Evolutionary conservation across 2,329 filamentous ascomycete species (phyloP), one percentile per base, ranked within the genome.

Genomic region (Phialemonium atrogriseum): DNA sequence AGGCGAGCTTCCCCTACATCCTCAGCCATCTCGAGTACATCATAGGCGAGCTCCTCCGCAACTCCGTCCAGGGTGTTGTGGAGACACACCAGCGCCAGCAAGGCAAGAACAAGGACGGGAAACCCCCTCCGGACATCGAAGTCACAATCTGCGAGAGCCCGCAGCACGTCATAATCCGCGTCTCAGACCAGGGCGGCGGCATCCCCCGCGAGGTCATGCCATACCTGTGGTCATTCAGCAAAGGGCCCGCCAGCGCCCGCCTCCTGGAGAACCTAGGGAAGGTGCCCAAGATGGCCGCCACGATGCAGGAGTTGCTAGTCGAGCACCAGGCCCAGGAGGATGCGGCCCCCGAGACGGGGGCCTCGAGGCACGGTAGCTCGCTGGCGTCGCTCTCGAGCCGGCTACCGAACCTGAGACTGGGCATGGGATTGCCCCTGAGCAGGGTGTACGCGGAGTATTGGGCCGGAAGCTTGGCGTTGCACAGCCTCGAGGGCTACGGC

Each of bases 361-460:
- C 30, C 26, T 36, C 38, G 7, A 58, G 55, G 27, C 60, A 62
- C 33, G 66, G 75, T 33, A 77, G 71, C 42, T 94, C 87, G 1
- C 66, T 98, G 16, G 77, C 82, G 9, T 80, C 83, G 2, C 66
- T 98, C 24, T 85, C 85, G 2, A 83, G 79, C 36, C 72, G 91
- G 21, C 85, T 87, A 12, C 89, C 91, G 0, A 82, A 94, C 51
- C 63, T 96, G 39, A 75, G 86, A 9, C 68, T 98, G 2, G 91
- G 91, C 4, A 94, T 98, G 71, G 91, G 91, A 2, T 59, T 98
- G 31, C 91, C 91, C 0, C 79, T 98, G 60, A 94, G 88, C 48
- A 76, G 86, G 39, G 84, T 96, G 3, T 98, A 96, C 56, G 87
- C 89, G 17, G 89, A 96, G 58, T 96, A 96, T 57, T 98, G 91